Base-by-base conservation (phyloP, 2,329 filamentous ascomycete species). In the Arthrobotrys sphaeroides region DNA sequence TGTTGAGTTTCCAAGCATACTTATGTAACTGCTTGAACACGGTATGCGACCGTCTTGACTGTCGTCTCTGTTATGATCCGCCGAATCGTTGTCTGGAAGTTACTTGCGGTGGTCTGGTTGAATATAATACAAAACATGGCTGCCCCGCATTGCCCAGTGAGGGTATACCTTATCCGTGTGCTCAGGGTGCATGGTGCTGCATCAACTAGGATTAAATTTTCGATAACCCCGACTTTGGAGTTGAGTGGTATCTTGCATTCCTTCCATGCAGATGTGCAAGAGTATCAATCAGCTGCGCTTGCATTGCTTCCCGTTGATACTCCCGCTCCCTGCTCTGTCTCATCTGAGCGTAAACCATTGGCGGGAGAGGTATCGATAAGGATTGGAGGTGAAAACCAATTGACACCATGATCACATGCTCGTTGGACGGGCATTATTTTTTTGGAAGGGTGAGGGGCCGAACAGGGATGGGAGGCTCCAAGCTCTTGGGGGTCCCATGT, bases 291-390 rank as follows among this genome's bases (percentile, higher is more conserved):
- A 67, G 36, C 47, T 67, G 49, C 47, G 20, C 59, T 64, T 64
- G 59, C 61, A 67, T 57, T 47, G 62, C 62, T 59, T 67, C 62
- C 55, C 55, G 66, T 53, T 70, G 66, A 64, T 70, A 47, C 55
- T 53, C 66, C 66, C 55, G 66, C 57, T 43, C 65, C 65, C 65
- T 69, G 53, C 18, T 60, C 42, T 59, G 64, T 59, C 64, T 68
- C 64, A 49, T 49, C 36, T 24, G 26, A 28, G n/a, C 33, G 18
- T 38, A 43, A 26, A 13, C 13, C 36, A 13, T 16, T 31, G 42
- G n/a, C 61, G 55, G 47, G 61, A 22, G 22, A 40, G 33, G 16
- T 68, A 68, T 68, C 64, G 64, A 68, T 68, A 68, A 68, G 64
- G 40, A 49, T 10, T 49, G 36, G 20, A 43, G 36, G 18, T 16